A percentile compares a stretch with the other conserved stretches of the same genome.
phyloP scores from a whole-genome alignment of 257 asterid species.

The Datura wrightii region DNA sequence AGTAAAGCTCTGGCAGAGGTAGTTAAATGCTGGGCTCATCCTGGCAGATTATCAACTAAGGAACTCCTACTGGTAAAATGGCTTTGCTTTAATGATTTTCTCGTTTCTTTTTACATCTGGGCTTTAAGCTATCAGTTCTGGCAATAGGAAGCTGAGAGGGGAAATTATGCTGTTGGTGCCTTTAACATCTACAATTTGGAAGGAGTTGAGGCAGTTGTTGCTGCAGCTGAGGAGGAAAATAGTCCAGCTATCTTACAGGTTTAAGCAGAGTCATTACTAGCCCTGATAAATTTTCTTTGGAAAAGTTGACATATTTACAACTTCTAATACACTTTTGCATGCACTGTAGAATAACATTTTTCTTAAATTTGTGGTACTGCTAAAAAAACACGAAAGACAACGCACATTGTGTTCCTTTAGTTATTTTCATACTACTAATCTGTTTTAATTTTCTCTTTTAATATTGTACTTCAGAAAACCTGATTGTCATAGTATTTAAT shows the following conservation, averaged over 20 bases:
- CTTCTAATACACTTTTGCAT: neutral
- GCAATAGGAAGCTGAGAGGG: constrained; percentile 80
- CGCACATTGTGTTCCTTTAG: neutral
- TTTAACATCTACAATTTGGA: constrained; percentile 92
- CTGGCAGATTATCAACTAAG: constrained; percentile 74
- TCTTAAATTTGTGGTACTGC: neutral
- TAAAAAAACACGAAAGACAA: neutral
- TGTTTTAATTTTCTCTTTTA: neutral
- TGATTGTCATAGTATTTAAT: neutral
- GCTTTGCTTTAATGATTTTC: constrained; percentile 31
- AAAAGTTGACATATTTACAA: constrained; percentile 15
- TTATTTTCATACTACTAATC: neutral
- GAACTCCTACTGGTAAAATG: constrained; percentile 79
- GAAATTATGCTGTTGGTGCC: constrained; percentile 94
- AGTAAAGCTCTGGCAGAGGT: constrained; percentile 87
- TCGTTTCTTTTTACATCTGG: constrained; percentile 30
- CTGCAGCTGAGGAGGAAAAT: constrained; percentile 87
- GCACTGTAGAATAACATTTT: neutral
- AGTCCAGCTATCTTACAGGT: constrained; percentile 99
- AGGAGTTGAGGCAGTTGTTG: constrained; percentile 93
- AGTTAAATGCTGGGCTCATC: constrained; percentile 76
- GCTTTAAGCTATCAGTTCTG: constrained; percentile 39
- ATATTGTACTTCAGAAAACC: neutral
- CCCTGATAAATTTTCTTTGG: neutral
- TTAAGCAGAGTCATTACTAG: constrained; percentile 34